Percentiles rank a stretch among this genome's conserved stretches.
Conservation (phyloP, 129 eudicot species). For the Deinandra increscens region DNA sequence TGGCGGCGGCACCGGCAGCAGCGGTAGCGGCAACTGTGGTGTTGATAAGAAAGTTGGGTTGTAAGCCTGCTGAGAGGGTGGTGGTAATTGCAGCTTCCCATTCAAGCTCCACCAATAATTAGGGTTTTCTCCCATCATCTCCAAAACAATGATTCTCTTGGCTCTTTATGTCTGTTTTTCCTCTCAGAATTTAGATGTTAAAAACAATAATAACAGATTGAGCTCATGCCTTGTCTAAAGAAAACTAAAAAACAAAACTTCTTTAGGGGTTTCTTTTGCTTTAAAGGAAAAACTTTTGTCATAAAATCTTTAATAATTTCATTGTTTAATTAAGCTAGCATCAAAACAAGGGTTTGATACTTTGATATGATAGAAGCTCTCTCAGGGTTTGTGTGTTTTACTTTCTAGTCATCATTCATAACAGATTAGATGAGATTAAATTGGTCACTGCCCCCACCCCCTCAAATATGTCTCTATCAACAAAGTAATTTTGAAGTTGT, state of each 20-base stretch:
- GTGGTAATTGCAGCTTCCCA: conserved; percentile 51
- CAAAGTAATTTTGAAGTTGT: conserved; percentile 40
- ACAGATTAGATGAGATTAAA: conserved; percentile 40
- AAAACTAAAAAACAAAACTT: conserved; percentile 36
- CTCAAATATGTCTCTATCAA: conserved; percentile 49
- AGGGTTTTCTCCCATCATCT: conserved; percentile 88
- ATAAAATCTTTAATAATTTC: conserved; percentile 45
- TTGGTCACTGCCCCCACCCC: conserved; percentile 27
- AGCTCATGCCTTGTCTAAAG: conserved; percentile 28
- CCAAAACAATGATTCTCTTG: conserved; percentile 22
- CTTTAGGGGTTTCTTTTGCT: conserved; percentile 34
- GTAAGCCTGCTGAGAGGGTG: conserved; percentile 37
- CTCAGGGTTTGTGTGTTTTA: conserved; percentile 44
- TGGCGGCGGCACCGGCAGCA: conserved; percentile 5
- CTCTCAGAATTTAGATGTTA: conserved; percentile 6
- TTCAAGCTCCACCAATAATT: conserved; percentile 75
- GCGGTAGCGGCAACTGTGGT: conserved; percentile 15
- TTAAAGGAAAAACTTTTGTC: conserved; percentile 33
- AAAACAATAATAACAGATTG: conserved; percentile 29
- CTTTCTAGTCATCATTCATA: conserved; percentile 54
- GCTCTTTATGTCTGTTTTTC: conserved; percentile 28
- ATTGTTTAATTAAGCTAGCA: conserved; percentile 40
- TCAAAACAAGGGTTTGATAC: conserved; percentile 43
- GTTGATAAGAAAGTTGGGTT: conserved; percentile 30
- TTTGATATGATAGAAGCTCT: conserved; percentile 44